A percentile compares a stretch with the other conserved stretches of the same genome.
phyloP scores from a whole-genome alignment of 805 yeast species.

The Metschnikowia henanensis region DNA sequence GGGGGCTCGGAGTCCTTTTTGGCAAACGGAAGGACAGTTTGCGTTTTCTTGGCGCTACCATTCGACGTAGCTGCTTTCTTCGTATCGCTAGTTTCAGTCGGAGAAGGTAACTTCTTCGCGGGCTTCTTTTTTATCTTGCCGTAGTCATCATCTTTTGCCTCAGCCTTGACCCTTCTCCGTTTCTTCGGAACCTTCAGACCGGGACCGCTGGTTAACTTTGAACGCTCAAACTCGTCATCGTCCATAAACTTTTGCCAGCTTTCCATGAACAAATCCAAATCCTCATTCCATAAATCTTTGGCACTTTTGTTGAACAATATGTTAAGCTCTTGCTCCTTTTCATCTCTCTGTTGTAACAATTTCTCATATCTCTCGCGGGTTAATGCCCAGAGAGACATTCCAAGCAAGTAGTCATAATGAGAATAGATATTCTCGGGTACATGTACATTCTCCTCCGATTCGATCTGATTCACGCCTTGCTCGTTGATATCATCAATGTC shows the following conservation, averaged over 20 bases:
- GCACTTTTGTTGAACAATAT: conserved; percentile 65
- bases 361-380: conserved; percentile 87
- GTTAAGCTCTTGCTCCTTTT: conserved; percentile 70
- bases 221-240: conserved; percentile 62
- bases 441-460: conserved; percentile 37
- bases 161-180: conserved; percentile 23
- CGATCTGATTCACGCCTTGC: conserved; percentile 27
- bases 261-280: conserved; percentile 69
- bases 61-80: background rate
- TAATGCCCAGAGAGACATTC: conserved; percentile 92
- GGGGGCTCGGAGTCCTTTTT: conserved; percentile 7
- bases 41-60: conserved; percentile 5
- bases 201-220: conserved; percentile 43
- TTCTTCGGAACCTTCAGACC: conserved; percentile 41
- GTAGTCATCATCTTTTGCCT: conserved; percentile 16
- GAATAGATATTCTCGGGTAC: conserved; percentile 57
- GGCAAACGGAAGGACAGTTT: conserved; percentile 10
- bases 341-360: conserved; percentile 69
- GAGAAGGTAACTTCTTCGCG: conserved; percentile 9
- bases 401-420: conserved; percentile 82
- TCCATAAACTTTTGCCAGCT: conserved; percentile 69
- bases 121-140: conserved; percentile 15
- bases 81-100: background rate
- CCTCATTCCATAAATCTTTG: conserved; percentile 85
- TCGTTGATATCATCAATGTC: conserved; percentile 17